Conservation (phyloP, 805 yeast species). For the Candida pseudoglaebosa region DNA sequence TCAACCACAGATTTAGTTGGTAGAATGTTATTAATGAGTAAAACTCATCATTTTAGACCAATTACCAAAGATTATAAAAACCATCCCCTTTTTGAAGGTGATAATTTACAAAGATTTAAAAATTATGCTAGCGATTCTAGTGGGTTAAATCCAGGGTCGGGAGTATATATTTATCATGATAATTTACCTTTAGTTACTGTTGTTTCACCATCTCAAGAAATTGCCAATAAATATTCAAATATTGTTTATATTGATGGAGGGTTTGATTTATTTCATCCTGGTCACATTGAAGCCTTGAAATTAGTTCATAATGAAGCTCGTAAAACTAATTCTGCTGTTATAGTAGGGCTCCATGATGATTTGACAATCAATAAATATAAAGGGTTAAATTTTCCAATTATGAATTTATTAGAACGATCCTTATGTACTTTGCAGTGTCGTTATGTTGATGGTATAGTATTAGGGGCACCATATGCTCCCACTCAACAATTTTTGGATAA, state of each 20-base stretch:
- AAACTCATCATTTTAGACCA: conserved; percentile 50
- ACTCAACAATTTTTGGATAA: conserved; percentile 32
- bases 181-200: conserved; percentile 22
- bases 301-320: conserved; percentile 39
- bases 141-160: conserved; percentile 56
- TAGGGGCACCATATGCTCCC: conserved; percentile 64
- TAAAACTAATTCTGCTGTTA: conserved; percentile 40
- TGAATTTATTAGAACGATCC: conserved; percentile 83
- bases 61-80: conserved; percentile 19
- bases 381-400: conserved; percentile 72
- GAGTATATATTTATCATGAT: conserved; percentile 45
- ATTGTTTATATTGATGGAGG: conserved; percentile 71
- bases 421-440: conserved; percentile 85
- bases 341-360: conserved; percentile 70
- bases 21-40: conserved; percentile 66
- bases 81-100: conserved; percentile 29
- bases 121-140: conserved; percentile 61
- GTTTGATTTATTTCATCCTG: conserved; percentile 91
- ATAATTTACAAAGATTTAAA: conserved; percentile 39
- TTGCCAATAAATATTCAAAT: conserved; percentile 14
- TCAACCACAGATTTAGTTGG: conserved; percentile 94
- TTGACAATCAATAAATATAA: conserved; percentile 48
- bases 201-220: conserved; percentile 28
- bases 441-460: conserved; percentile 73
- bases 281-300: conserved; percentile 75